Conservation (phyloP, 2,329 filamentous ascomycete genomes). For the Colletotrichum tropicale region DNA sequence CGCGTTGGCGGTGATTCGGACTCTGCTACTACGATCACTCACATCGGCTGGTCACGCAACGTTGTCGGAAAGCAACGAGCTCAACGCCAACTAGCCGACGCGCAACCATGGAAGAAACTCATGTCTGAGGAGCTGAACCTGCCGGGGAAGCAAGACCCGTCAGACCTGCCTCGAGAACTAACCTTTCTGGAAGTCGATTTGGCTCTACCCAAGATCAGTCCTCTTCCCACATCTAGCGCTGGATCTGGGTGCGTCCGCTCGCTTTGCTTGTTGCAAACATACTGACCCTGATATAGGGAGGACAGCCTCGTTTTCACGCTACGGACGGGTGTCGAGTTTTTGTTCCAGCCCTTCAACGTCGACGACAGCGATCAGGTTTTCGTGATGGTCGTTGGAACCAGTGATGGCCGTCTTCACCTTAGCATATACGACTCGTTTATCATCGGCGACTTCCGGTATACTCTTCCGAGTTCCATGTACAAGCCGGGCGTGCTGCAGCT, state of each 20-base stretch:
- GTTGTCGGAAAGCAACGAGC: conserved; percentile 27
- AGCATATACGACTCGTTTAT: conserved; percentile 87
- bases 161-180: conserved; percentile 74
- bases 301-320: conserved; percentile 72
- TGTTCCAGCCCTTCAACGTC: conserved; percentile 67
- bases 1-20: conserved; percentile 47
- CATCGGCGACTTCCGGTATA: conserved; percentile 69
- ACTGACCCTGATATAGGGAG: conserved; percentile 36
- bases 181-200: conserved; percentile 78
- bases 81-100: conserved; percentile 12
- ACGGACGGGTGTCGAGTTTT: conserved; percentile 69
- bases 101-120: conserved; percentile 33
- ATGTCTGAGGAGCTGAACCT: conserved; percentile 29
- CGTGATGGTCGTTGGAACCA: conserved; percentile 76
- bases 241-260: conserved; percentile 60
- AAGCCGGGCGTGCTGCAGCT: conserved; percentile 40
- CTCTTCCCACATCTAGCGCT: conserved; percentile 65
- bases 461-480: conserved; percentile 32
- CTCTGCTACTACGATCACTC: conserved; percentile 46
- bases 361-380: conserved; percentile 77
- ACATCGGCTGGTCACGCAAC: conserved; percentile 59
- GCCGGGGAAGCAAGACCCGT: conserved; percentile 24
- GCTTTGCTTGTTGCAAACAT: background rate
- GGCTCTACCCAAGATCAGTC: conserved; percentile 77
- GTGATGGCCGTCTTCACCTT: conserved; percentile 74